Conservation (phyloP, 73 alveolate genomes). For the Tetrahymena borealis region DNA sequence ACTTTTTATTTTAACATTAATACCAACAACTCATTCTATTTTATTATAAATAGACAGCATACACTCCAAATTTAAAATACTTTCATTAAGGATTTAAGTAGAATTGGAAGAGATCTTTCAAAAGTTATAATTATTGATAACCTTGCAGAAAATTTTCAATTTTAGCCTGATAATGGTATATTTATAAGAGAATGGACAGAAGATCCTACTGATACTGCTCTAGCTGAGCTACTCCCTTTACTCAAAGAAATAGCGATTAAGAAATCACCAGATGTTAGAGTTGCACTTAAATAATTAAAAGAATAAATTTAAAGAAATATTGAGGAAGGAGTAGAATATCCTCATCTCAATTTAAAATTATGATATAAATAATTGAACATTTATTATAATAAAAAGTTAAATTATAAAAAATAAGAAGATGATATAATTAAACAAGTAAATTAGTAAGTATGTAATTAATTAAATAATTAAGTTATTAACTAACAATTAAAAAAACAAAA, state of each 20-base stretch:
- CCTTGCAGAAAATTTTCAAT: conserved; percentile 90
- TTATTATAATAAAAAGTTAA: not conserved
- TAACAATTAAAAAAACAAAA: no score
- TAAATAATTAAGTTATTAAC: no score
- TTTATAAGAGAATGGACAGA: conserved; percentile 90
- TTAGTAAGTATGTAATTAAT: no score
- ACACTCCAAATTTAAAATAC: conserved; percentile 73
- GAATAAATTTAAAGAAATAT: conserved; percentile 27
- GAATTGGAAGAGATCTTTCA: conserved; percentile 91
- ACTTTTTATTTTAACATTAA: not conserved
- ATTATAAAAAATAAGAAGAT: no score
- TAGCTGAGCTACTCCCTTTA: conserved; percentile 81
- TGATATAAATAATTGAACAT: not conserved
- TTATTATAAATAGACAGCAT: conserved; percentile 81
- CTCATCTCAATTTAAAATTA: conserved; percentile 37
- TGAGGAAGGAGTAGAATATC: conserved; percentile 30
- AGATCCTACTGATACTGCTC: conserved; percentile 83
- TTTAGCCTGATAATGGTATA: conserved; percentile 91
- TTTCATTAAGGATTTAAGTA: conserved; percentile 84
- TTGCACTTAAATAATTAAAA: conserved; percentile 55
- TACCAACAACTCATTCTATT: not conserved
- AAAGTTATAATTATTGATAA: conserved; percentile 89
- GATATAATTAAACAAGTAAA: no score
- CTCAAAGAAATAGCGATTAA: conserved; percentile 73
- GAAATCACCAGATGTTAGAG: conserved; percentile 84